A percentile compares a stretch with the other conserved stretches of the same genome.
Evolutionary conservation across 352 stramenopile genomes (phyloP).

Genomic region (Globisporangium spinosum): DNA sequence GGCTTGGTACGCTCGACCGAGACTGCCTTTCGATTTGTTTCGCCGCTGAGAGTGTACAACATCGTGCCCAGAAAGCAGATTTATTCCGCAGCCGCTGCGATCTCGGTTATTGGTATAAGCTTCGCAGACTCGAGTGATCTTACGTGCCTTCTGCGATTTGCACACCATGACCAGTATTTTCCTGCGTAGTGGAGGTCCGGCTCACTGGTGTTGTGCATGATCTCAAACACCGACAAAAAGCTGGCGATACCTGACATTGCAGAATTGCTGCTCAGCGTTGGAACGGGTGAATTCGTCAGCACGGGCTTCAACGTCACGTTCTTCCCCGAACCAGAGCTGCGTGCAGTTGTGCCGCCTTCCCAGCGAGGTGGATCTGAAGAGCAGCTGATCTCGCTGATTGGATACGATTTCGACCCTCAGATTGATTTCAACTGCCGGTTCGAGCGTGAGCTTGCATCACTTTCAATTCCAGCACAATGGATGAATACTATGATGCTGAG

Average conservation of each 20-base stretch:
- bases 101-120: conserved; percentile 26
- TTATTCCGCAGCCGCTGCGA: conserved; percentile 6
- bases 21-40: conserved; percentile 25
- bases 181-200: conserved; percentile 22
- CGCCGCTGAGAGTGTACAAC: conserved; percentile 19
- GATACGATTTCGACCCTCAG: conserved; percentile 38
- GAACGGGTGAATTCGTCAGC: conserved; percentile 17
- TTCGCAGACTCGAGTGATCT: conserved; percentile 23
- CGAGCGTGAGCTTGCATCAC: conserved; percentile 18
- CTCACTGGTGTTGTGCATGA: conserved; percentile 24
- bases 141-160: conserved; percentile 30
- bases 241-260: neutral
- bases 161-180: conserved; percentile 8
- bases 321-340: conserved; percentile 27
- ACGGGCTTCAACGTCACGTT: conserved; percentile 43
- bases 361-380: neutral
- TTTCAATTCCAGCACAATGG: conserved; percentile 24
- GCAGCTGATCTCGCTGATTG: conserved; percentile 23
- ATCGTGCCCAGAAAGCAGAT: conserved; percentile 23
- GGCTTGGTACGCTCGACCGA: conserved; percentile 34
- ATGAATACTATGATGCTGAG: conserved; percentile 34
- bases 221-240: neutral
- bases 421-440: conserved; percentile 39
- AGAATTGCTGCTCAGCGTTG: conserved; percentile 25
- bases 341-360: conserved; percentile 1